phyloP scores from a whole-genome alignment of 2,329 filamentous ascomycete species.

The Coniochaeta sp. region DNA sequence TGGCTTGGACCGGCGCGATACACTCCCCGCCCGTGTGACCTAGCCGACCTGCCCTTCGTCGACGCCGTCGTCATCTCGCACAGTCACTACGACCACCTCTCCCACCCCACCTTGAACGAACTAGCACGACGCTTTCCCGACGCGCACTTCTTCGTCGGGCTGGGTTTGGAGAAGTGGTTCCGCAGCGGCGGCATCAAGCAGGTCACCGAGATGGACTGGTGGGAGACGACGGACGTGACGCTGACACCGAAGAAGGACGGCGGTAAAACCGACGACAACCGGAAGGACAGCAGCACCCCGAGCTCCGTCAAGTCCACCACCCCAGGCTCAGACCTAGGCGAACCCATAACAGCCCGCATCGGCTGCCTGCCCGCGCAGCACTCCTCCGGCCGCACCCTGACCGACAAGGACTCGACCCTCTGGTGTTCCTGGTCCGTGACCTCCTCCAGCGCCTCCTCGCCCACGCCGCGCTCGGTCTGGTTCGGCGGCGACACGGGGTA shows the following conservation, averaged over 20 bases:
- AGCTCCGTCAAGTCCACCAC: constrained; percentile 8
- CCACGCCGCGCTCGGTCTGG: constrained; percentile 61
- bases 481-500: constrained; percentile 93
- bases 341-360: constrained; percentile 62
- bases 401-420: constrained; percentile 69
- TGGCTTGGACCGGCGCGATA: constrained; percentile 69
- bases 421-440: constrained; percentile 84
- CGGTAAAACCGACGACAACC: constrained; percentile 19
- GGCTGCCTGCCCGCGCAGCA: constrained; percentile 83
- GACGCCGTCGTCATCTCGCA: constrained; percentile 80
- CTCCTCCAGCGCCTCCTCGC: constrained; percentile 43
- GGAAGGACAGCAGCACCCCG: too few species aligned
- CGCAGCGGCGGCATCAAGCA: constrained; percentile 59
- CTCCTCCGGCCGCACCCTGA: constrained; percentile 58
- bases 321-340: constrained; percentile 14
- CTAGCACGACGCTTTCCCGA: constrained; percentile 65
- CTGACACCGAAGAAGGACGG: constrained; percentile 31
- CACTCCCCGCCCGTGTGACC: constrained; percentile 68
- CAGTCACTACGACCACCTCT: constrained; percentile 90
- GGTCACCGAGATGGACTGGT: constrained; percentile 91
- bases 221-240: constrained; percentile 73
- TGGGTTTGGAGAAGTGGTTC: constrained; percentile 84
- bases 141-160: constrained; percentile 80
- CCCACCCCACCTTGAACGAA: constrained; percentile 65
- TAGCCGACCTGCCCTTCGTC: constrained; percentile 69